phyloP scores from a whole-genome alignment of 257 asterid species.

The Jaltomata sinuosa region DNA sequence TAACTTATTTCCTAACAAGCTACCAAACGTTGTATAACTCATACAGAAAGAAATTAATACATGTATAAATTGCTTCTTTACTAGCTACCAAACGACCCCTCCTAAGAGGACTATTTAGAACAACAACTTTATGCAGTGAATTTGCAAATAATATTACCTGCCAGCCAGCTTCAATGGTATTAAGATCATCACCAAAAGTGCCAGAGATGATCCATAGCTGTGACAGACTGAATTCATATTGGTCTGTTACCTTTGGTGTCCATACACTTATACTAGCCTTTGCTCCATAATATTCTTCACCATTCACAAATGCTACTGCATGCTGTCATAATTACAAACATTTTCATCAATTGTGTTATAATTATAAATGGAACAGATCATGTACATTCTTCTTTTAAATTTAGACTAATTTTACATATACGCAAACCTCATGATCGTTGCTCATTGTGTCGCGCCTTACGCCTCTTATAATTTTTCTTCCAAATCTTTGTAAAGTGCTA shows the following conservation, averaged over 20 bases:
- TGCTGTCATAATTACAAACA: neutral
- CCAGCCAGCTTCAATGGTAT: slow-evolving; percentile 7
- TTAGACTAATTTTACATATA: neutral
- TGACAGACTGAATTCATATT: slow-evolving; percentile 8
- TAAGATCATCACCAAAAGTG: slow-evolving; percentile 2
- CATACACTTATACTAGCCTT: slow-evolving; percentile 1
- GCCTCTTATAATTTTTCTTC: slow-evolving; percentile 49
- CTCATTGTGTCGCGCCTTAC: slow-evolving; percentile 68
- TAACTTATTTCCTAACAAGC: too few relatives aligned
- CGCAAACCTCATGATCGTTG: slow-evolving; percentile 83
- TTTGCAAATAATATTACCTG: neutral
- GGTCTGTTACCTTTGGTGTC: slow-evolving; percentile 2
- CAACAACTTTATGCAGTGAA: neutral
- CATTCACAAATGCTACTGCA: slow-evolving; percentile 4
- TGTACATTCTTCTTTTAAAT: neutral
- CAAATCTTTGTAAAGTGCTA: slow-evolving; percentile 50
- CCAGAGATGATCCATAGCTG: slow-evolving; percentile 6
- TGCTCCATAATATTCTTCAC: slow-evolving; percentile 3
- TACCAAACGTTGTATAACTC: too few relatives aligned
- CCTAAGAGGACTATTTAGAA: neutral
- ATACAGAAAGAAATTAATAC: too few relatives aligned
- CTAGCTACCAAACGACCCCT: too few relatives aligned
- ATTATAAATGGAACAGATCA: neutral
- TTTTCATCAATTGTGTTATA: neutral
- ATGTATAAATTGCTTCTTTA: too few relatives aligned